phyloP scores from a whole-genome alignment of 176 grass and related monocot species.

The Ensete glaucum region DNA sequence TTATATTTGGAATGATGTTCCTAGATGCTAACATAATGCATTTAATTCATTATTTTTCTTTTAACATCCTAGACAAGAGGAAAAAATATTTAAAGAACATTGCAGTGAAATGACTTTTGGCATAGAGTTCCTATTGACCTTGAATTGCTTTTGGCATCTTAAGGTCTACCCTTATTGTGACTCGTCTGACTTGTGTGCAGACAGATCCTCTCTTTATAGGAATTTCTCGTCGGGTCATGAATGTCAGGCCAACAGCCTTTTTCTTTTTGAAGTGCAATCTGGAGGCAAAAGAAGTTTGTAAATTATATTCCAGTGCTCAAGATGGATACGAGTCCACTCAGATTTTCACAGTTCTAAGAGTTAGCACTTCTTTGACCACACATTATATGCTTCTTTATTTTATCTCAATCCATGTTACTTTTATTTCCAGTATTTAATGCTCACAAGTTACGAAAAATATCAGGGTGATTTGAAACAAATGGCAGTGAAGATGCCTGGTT shows the following conservation, averaged over 20 bases:
- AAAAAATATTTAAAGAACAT: too few species aligned
- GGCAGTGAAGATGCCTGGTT: conserved; percentile 54
- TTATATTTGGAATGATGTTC: neutral
- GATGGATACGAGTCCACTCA: conserved; percentile 93
- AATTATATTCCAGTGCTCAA: conserved; percentile 81
- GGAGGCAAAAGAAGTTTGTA: conserved; percentile 37
- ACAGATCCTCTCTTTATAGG: conserved; percentile 73
- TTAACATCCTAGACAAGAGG: too few species aligned
- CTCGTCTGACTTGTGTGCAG: conserved; percentile 28
- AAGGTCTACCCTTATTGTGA: neutral
- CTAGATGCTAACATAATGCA: too few species aligned
- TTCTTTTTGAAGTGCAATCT: conserved; percentile 75
- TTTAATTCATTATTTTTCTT: too few species aligned
- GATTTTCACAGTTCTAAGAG: conserved; percentile 43
- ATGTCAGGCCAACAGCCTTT: conserved; percentile 84
- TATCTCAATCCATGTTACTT: neutral
- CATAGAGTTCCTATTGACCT: too few species aligned
- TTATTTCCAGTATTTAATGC: conserved; percentile 4
- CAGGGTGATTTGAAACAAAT: conserved; percentile 64
- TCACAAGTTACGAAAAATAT: neutral
- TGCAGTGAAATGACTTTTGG: too few species aligned
- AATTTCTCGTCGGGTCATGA: conserved; percentile 63
- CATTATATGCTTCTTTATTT: neutral
- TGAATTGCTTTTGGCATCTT: neutral
- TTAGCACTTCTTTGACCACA: conserved; percentile 23